Evolutionary conservation across 176 grass and related monocot genomes (phyloP).

Genomic region (Lolium rigidum): DNA sequence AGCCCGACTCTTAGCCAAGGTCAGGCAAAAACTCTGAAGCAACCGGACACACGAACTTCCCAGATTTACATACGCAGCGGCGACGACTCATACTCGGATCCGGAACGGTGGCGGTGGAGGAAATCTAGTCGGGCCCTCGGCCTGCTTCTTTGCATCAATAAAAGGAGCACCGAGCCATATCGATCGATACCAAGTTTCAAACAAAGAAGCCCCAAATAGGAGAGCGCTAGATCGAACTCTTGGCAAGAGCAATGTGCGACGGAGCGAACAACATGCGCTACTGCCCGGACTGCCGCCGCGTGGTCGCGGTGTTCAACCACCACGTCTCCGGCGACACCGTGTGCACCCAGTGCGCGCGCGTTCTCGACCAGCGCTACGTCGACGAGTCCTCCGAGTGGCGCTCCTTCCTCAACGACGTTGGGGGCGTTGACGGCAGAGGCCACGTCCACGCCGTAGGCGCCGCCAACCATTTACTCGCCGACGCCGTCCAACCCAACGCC

Average conservation of each 20-base stretch:
- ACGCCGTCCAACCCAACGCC: too few relatives aligned
- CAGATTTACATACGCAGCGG: too few relatives aligned
- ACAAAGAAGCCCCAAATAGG: neutral
- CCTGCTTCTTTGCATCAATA: too few relatives aligned
- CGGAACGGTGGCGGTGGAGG: too few relatives aligned
- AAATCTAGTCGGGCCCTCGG: too few relatives aligned
- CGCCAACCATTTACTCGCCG: neutral
- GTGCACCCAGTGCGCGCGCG: neutral
- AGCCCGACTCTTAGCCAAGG: neutral
- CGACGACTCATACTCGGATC: too few relatives aligned
- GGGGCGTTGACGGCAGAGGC: neutral
- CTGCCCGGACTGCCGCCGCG: constrained; percentile 34
- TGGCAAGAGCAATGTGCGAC: neutral
- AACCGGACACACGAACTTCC: too few relatives aligned
- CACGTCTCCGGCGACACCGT: neutral
- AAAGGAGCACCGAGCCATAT: too few relatives aligned
- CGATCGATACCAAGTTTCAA: neutral
- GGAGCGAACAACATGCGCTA: neutral
- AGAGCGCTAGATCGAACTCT: neutral
- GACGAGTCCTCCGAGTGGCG: constrained; percentile 36
- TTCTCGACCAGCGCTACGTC: neutral
- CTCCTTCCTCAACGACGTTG: constrained; percentile 22
- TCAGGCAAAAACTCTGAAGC: too few relatives aligned
- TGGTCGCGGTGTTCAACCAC: neutral
- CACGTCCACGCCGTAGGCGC: neutral